phyloP scores from a whole-genome alignment of 257 asterid species.

The Fraxinus pennsylvanica region DNA sequence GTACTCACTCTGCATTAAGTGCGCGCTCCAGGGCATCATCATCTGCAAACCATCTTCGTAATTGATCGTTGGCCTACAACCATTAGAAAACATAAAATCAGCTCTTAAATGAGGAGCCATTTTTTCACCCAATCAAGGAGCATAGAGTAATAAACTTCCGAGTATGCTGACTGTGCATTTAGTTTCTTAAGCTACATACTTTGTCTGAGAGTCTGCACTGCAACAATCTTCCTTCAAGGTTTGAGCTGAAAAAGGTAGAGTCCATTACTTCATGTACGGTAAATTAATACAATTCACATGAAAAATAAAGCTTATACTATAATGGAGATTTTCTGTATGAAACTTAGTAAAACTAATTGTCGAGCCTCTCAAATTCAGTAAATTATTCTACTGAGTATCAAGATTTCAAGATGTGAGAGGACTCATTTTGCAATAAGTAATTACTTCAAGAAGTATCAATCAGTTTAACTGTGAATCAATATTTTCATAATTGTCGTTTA shows the following conservation, averaged over 20 bases:
- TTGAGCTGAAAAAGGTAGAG: slow-evolving; percentile 23
- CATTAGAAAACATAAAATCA: slow-evolving; percentile 30
- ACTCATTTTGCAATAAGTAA: neutral
- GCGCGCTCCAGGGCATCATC: slow-evolving; percentile 94
- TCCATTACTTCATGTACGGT: neutral
- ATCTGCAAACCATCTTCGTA: slow-evolving; percentile 71
- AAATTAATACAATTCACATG: neutral
- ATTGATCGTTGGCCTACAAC: slow-evolving; percentile 70
- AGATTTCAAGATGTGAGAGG: neutral
- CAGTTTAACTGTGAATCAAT: neutral
- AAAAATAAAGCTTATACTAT: neutral
- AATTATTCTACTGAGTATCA: neutral
- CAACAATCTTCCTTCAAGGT: slow-evolving; percentile 80
- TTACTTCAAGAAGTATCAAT: neutral
- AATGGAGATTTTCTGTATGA: neutral
- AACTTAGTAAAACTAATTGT: neutral
- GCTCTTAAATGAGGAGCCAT: neutral
- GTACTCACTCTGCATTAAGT: slow-evolving; percentile 76
- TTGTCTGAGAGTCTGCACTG: slow-evolving; percentile 90
- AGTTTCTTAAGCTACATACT: slow-evolving; percentile 45
- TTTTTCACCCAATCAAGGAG: neutral
- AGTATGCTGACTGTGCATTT: neutral
- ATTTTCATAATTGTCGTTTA: neutral
- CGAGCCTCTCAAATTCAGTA: neutral
- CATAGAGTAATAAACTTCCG: neutral